Evolutionary conservation across 768 basidiomycete species (phyloP), one percentile per base, ranked within the genome.

Genomic region (Termitomyces titanicus): DNA sequence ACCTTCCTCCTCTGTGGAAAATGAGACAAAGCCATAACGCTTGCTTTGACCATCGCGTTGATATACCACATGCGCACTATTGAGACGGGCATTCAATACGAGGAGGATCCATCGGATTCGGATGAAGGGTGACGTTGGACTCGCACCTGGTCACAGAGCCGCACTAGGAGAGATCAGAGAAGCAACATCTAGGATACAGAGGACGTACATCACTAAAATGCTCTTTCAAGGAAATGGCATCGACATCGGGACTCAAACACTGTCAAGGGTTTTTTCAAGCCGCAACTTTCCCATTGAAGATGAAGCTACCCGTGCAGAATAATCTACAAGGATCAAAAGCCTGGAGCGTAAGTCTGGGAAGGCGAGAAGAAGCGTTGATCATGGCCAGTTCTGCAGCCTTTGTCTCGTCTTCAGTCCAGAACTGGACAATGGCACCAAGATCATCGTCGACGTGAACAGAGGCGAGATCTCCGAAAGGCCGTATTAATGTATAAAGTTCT

Each of bases 21-120:
- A 59, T 5, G 48, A 38, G 25, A 59, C 37, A 38, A 59, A 47
- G 18, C 58, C 58, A 8, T 20, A 55, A 4, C 54, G 45, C 24
- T 40, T 46, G 20, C 48, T 52, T 42, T 37, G 39, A 20, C 53
- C 53, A 7, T 3, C 17, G 17, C 39, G 29, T 25, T 35, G 13
- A 18, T 31, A 24, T 10, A 48, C 17, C 12, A 55, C 48, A 15
- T 45, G 20, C 15, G 48, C 50, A 5, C 54, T 57, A 46, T 46
- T 12, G 5, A 43, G 24, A 43, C 42, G 25, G 24, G 31, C 31
- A 13, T 43, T 43, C 42, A 43, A 25, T 17, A 44, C n/a, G 5
- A 20, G 2, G 15, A 5, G 38, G 42, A 6, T 47, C 18, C 22
- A 40, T 11, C 18, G 35, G 15, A 34, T n/a, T n/a, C n/a, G n/a